phyloP scores from a whole-genome alignment of 257 asterid genomes.

The Asclepias syriaca region DNA sequence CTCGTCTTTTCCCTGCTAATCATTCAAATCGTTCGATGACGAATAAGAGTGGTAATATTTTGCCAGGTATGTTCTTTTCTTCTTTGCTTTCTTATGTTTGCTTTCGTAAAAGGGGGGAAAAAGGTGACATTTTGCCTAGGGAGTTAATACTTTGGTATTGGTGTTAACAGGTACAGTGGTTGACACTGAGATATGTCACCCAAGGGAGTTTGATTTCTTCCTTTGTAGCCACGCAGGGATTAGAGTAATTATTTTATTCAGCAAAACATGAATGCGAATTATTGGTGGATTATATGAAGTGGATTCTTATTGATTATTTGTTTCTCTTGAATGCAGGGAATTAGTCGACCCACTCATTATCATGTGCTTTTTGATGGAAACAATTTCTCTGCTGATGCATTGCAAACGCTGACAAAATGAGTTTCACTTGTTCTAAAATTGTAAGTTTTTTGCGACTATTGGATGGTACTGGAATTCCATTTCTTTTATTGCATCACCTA shows the following conservation, averaged over 20 bases:
- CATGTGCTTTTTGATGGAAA: constrained; percentile 82
- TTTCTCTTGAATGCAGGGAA: constrained; percentile 41
- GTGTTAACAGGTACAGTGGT: constrained; percentile 64
- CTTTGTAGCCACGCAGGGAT: constrained; percentile 85
- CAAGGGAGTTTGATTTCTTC: constrained; percentile 68
- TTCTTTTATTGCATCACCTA: too few species aligned
- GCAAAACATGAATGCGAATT: background rate
- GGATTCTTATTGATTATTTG: background rate
- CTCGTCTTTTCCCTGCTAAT: too few species aligned
- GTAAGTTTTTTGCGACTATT: too few species aligned
- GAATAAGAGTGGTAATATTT: constrained; percentile 63
- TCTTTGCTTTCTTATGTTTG: background rate
- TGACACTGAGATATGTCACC: constrained; percentile 75
- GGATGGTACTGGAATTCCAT: too few species aligned
- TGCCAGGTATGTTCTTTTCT: constrained; percentile 44
- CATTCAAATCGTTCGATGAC: constrained; percentile 37
- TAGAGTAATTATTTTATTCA: constrained; percentile 35
- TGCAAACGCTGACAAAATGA: constrained; percentile 67
- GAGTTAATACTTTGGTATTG: background rate
- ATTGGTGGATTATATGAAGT: background rate
- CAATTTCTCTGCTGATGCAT: constrained; percentile 53
- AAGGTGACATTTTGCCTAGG: background rate
- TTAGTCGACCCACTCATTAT: constrained; percentile 80
- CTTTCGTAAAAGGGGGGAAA: too few species aligned
- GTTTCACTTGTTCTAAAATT: too few species aligned